These are phyloP conservation scores for Glomus cerebriforme DNA, from an alignment of 192 early-diverging fungal genomes.

Conservation along the genomic window DNA sequence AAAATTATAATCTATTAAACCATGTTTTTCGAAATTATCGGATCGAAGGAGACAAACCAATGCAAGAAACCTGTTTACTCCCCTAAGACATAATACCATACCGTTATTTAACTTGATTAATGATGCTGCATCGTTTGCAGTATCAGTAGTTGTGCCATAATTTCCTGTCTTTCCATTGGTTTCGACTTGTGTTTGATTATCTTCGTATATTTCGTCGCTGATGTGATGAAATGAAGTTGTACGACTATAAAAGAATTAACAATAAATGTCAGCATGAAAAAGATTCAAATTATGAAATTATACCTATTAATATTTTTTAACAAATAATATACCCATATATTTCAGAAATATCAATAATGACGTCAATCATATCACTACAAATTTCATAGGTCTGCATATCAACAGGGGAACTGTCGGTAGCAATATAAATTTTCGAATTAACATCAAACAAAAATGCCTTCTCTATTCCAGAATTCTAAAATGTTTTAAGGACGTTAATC, in stretches of 20 bases:
- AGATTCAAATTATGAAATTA: neutral
- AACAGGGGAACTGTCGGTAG: slow-evolving; percentile 92
- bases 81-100: slow-evolving; percentile 75
- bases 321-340: slow-evolving; percentile 65
- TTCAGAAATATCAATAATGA: slow-evolving; percentile 77
- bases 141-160: slow-evolving; percentile 38
- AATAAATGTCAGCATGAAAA: neutral
- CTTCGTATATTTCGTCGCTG: neutral
- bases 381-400: slow-evolving; percentile 88
- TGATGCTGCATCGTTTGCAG: slow-evolving; percentile 58
- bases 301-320: slow-evolving; percentile 8
- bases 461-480: slow-evolving; percentile 89
- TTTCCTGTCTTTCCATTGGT: slow-evolving; percentile 33
- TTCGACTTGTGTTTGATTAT: slow-evolving; percentile 14
- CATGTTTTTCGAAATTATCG: slow-evolving; percentile 83
- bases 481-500: neutral
- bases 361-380: slow-evolving; percentile 94
- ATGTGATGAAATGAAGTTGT: slow-evolving; percentile 12
- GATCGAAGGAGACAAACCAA: slow-evolving; percentile 78
- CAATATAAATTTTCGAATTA: slow-evolving; percentile 88
- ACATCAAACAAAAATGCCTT: slow-evolving; percentile 96
- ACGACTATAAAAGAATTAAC: neutral
- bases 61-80: slow-evolving; percentile 73
- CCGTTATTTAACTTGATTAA: slow-evolving; percentile 78
- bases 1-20: slow-evolving; percentile 89